Percentiles rank a stretch among this genome's conserved stretches.
Evolutionary conservation across 192 early-diverging fungal species (phyloP).

Genomic region (Coemansia sp.): DNA sequence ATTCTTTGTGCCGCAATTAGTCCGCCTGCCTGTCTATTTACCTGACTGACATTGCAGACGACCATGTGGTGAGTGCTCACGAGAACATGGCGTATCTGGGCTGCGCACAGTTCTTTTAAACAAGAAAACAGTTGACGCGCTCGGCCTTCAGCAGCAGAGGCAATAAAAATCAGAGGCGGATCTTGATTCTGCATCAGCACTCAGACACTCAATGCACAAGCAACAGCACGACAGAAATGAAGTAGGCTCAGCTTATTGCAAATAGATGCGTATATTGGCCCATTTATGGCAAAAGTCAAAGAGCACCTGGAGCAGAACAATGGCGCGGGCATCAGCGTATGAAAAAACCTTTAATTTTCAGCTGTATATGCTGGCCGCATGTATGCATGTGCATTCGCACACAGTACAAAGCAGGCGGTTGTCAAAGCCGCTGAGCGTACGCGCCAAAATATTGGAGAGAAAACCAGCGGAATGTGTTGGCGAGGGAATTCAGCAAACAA

Average conservation of each 20-base stretch:
- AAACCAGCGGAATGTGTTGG: not conserved
- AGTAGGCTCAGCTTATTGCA: not conserved
- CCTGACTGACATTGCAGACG: not conserved
- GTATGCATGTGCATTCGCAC: constrained; percentile 3
- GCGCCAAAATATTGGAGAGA: not conserved
- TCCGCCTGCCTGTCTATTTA: not conserved
- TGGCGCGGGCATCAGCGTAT: not conserved
- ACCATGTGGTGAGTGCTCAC: constrained; percentile 1
- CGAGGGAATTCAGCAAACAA: not conserved
- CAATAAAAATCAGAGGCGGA: not conserved
- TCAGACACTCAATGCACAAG: not conserved
- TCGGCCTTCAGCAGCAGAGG: too few relatives aligned
- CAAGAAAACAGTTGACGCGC: too few relatives aligned
- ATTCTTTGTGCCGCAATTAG: constrained; percentile 7
- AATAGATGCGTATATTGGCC: not conserved
- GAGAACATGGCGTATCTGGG: not conserved
- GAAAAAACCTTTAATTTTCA: constrained; percentile 1
- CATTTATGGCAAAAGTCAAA: constrained; percentile 2
- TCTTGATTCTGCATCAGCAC: not conserved
- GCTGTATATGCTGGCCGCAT: constrained; percentile 1
- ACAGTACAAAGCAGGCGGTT: not conserved
- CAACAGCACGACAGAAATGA: not conserved
- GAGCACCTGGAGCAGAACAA: not conserved
- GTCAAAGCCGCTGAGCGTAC: not conserved
- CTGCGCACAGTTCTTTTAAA: not conserved